Percentiles rank a stretch among this genome's conserved stretches.
phyloP scores from a whole-genome alignment of 257 asterid genomes.

The Mitragyna speciosa region DNA sequence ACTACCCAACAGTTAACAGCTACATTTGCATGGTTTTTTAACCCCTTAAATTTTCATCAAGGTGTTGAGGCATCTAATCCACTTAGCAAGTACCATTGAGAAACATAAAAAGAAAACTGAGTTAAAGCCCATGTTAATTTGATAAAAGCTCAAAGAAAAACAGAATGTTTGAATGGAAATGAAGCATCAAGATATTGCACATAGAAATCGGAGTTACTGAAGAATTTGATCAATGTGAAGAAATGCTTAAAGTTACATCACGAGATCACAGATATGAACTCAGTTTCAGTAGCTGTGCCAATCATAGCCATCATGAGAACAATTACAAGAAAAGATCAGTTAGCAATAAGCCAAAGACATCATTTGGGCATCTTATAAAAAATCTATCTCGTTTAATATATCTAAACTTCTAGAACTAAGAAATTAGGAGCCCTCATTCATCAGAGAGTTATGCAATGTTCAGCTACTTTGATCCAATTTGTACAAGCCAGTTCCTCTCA shows the following conservation, averaged over 20 bases:
- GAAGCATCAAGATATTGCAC: not conserved
- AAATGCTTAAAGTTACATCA: not conserved
- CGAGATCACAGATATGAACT: not conserved
- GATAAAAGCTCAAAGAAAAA: not conserved
- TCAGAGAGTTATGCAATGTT: not conserved
- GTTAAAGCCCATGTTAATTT: not conserved
- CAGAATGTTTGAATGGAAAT: not conserved
- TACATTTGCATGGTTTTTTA: not conserved
- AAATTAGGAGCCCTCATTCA: not conserved
- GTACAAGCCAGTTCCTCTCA: not conserved
- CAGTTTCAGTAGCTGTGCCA: not conserved
- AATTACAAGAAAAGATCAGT: not conserved
- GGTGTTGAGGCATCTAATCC: constrained; percentile 3
- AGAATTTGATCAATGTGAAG: no score
- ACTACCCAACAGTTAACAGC: not conserved
- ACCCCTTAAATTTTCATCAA: not conserved
- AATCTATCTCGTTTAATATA: no score
- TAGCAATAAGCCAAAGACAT: not conserved
- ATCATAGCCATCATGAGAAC: not conserved
- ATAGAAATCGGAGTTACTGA: not conserved
- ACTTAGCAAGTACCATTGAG: not conserved
- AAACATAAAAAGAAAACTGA: not conserved
- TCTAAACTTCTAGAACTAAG: not conserved
- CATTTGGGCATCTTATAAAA: not conserved
- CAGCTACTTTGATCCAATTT: not conserved